Evolutionary conservation across 805 yeast species (phyloP).

Genomic region (Wickerhamiella azymoides): DNA sequence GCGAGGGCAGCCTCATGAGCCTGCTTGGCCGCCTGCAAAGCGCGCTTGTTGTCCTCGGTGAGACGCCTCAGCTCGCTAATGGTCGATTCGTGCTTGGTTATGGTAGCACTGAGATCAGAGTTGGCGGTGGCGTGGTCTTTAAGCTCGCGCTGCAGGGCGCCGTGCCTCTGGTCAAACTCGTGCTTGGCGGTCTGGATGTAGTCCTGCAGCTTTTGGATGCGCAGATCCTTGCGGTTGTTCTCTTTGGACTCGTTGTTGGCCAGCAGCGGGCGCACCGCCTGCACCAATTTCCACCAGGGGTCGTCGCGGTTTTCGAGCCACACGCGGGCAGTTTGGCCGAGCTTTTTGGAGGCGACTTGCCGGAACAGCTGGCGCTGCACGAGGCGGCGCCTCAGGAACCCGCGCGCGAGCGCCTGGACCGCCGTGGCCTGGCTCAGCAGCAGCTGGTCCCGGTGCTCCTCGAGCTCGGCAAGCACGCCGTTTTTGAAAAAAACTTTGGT

Average conservation of each 20-base stretch:
- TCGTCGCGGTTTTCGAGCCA: constrained; percentile 37
- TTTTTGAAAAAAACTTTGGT: constrained; percentile 64
- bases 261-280: constrained; percentile 61
- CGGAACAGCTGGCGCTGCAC: constrained; percentile 39
- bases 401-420: constrained; percentile 56
- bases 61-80: background rate
- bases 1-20: background rate
- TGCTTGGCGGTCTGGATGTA: constrained; percentile 21
- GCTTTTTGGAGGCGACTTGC: constrained; percentile 54
- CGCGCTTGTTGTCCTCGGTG: constrained; percentile 3
- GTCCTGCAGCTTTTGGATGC: constrained; percentile 23
- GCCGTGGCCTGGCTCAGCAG: constrained; percentile 40
- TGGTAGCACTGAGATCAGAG: too few species aligned
- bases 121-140: too few species aligned
- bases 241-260: constrained; percentile 29
- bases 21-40: background rate
- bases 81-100: too few species aligned
- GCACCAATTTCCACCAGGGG: constrained; percentile 70
- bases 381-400: constrained; percentile 40
- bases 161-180: background rate
- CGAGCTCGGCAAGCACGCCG: constrained; percentile 67
- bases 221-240: constrained; percentile 15
- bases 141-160: background rate
- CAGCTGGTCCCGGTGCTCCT: constrained; percentile 56
- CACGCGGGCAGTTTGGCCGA: constrained; percentile 46